Percentiles rank a stretch among this genome's conserved stretches.
Evolutionary conservation across 83 land plant species (phyloP).

Genomic region (Picea engelmannii): DNA sequence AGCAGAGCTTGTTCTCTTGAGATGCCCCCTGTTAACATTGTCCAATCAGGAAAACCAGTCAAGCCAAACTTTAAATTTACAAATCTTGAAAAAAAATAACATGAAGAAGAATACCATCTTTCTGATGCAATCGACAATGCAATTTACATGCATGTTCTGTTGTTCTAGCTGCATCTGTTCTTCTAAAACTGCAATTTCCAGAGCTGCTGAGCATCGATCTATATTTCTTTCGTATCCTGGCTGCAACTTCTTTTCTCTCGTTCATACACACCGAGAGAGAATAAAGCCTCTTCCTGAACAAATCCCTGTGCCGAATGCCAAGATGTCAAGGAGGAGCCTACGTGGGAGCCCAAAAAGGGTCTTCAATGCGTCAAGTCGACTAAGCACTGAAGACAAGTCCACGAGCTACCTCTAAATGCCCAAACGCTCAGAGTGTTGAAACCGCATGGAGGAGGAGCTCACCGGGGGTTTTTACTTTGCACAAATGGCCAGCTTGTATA

Average conservation of each 20-base stretch:
- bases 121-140: not conserved
- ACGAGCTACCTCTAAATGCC: too few relatives aligned
- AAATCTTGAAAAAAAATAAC: not conserved
- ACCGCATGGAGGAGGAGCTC: too few relatives aligned
- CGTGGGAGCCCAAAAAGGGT: too few relatives aligned
- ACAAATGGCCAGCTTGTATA: too few relatives aligned
- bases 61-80: not conserved
- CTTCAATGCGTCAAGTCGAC: too few relatives aligned
- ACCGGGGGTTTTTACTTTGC: too few relatives aligned
- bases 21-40: not conserved
- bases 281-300: slow-evolving; percentile 47
- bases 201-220: slow-evolving; percentile 6
- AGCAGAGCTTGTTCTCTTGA: slow-evolving; percentile 17
- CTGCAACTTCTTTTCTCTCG: slow-evolving; percentile 39
- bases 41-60: not conserved
- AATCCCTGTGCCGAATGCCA: too few relatives aligned
- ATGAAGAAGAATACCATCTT: too few relatives aligned
- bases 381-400: too few relatives aligned
- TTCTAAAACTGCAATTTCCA: not conserved
- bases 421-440: too few relatives aligned
- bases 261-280: slow-evolving; percentile 43
- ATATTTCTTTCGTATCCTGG: slow-evolving; percentile 1
- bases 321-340: too few relatives aligned
- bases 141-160: slow-evolving; percentile 8
- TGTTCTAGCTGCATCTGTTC: not conserved